Conservation (phyloP, 2,329 filamentous ascomycete genomes). For the Fusarium nisikadoi region DNA sequence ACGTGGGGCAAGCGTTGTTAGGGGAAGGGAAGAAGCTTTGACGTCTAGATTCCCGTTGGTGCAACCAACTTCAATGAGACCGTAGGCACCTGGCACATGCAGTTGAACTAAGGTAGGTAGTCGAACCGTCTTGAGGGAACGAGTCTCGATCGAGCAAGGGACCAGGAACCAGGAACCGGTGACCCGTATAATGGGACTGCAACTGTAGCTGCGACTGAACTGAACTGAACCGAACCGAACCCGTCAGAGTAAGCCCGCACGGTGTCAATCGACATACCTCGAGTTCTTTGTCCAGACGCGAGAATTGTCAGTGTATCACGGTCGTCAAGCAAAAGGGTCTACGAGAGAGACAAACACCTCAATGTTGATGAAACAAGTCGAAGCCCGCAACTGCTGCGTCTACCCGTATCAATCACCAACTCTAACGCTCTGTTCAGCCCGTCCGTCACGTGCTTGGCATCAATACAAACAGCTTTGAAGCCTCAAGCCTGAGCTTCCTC, state of each 20-base stretch:
- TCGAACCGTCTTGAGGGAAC: background rate
- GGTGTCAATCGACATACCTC: conserved; percentile 22
- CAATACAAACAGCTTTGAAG: conserved; percentile 15
- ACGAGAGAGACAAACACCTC: background rate
- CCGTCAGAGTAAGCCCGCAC: conserved; percentile 31
- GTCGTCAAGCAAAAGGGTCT: background rate
- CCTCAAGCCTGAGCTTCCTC: conserved; percentile 2
- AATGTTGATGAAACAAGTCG: conserved; percentile 16
- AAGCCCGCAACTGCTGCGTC: conserved; percentile 26
- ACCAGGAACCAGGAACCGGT: conserved; percentile 32
- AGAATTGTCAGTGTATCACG: conserved; percentile 4
- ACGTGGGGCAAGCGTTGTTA: conserved; percentile 33
- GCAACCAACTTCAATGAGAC: conserved; percentile 20
- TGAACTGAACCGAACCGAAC: background rate
- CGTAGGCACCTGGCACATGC: conserved; percentile 3
- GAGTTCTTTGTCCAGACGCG: background rate
- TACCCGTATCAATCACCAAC: conserved; percentile 16
- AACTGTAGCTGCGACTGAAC: conserved; percentile 5
- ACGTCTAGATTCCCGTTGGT: conserved; percentile 20
- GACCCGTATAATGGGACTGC: conserved; percentile 12
- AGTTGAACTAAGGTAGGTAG: background rate
- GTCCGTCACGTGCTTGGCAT: conserved; percentile 36
- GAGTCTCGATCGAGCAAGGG: conserved; percentile 30
- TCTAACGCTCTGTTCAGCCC: conserved; percentile 24
- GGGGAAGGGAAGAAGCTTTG: conserved; percentile 40